Base-by-base conservation (phyloP, 2,329 filamentous ascomycete species). In the Penicillium thymicola region DNA sequence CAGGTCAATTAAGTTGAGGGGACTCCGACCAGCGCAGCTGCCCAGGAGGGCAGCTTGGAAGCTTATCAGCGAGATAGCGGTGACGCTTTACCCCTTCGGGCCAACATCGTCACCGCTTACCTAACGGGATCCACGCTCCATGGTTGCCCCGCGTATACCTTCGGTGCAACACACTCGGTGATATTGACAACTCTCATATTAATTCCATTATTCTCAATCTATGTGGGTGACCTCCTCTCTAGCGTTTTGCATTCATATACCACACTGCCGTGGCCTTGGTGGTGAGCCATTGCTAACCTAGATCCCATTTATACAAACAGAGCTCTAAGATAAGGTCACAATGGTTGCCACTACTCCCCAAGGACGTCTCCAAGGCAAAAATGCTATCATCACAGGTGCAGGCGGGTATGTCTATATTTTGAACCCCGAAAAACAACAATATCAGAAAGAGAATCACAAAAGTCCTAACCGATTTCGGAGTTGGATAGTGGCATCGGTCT, bases 331-430 rank as follows among this genome's bases (percentile, higher is more conserved):
- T 46, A 51, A 51, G 16, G 27, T 38, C 43, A 45, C 18, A 34
- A 62, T 65, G 59, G 44, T 60, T 44, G 36, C 55, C 55, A 53
- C 58, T 37, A 44, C 52, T 18, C 30, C 38, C 28, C 58, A 46
- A 53, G 64, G 63, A 56, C 64, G 64, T 57, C 79, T 88, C 53
- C 78, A 82, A 61, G 84, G 84, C 72, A 88, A 88, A 76, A 87
- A 86, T 75, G 83, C 83, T 72, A 79, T 96, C 72, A 83, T 96
- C 76, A 96, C 91, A 53, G 91, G 91, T 70, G 91, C 89, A 64
- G 91, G 87, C 68, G 90, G 90, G 90, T 95, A 83, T 45, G 47
- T 49, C 13, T 40, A 2, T 8, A 78, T 8, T 30, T 58, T 36
- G 43, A 14, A 25, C 2, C 49, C 46, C 13, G 2, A 34, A 21